A percentile compares a stretch with the other conserved stretches of the same genome.
phyloP scores from a whole-genome alignment of 1,284 basidiomycete species.

The Sanghuangporus weigelae region DNA sequence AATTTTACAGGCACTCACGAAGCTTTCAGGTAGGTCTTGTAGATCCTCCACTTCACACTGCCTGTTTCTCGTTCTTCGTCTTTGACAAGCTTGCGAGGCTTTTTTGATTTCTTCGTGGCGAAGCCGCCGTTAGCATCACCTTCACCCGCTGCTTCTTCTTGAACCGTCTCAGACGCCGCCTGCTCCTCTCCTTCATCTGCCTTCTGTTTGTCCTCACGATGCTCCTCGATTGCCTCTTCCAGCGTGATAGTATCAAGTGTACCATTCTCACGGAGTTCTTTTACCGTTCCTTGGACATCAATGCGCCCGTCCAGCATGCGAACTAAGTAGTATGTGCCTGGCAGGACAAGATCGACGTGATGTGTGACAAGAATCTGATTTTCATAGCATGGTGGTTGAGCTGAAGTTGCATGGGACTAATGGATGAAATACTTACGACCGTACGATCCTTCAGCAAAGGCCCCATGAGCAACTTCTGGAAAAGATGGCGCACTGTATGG shows the following conservation, averaged over 20 bases:
- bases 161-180: constrained; percentile 23
- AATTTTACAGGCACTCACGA: constrained; percentile 36
- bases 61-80: constrained; percentile 71
- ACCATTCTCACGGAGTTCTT: constrained; percentile 52
- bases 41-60: constrained; percentile 75
- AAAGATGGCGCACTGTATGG: constrained; percentile 66
- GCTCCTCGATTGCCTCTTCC: constrained; percentile 33
- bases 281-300: constrained; percentile 59
- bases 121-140: constrained; percentile 26
- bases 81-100: constrained; percentile 59
- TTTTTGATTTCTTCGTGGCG: constrained; percentile 28
- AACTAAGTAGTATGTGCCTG: constrained; percentile 62
- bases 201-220: constrained; percentile 22
- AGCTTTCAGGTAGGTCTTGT: constrained; percentile 71
- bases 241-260: constrained; percentile 53
- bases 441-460: constrained; percentile 63
- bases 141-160: constrained; percentile 24
- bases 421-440: constrained; percentile 37
- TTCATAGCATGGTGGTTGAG: constrained; percentile 1
- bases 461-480: constrained; percentile 57
- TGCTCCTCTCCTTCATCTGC: constrained; percentile 32
- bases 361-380: constrained; percentile 64
- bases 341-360: constrained; percentile 69
- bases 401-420: neutral
- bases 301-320: constrained; percentile 72